A percentile compares a stretch with the other conserved stretches of the same genome.
phyloP scores from a whole-genome alignment of 106 monocot genomes.

The Dioscorea dumetorum region DNA sequence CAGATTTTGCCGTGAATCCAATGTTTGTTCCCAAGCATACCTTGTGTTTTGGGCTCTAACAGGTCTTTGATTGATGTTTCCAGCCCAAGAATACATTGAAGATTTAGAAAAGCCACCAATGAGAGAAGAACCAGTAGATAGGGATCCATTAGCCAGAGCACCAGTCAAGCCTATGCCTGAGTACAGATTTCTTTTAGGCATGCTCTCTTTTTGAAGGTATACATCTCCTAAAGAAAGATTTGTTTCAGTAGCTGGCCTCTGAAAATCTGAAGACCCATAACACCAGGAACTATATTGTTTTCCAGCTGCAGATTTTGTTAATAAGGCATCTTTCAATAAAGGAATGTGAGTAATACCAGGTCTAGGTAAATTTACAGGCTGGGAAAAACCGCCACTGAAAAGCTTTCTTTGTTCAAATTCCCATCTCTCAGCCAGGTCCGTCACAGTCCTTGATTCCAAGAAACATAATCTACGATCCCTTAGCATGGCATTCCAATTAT shows the following conservation, averaged over 20 bases:
- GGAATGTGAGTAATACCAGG: slow-evolving; percentile 6
- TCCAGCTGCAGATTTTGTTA: slow-evolving; percentile 4
- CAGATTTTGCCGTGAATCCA: slow-evolving; percentile 7
- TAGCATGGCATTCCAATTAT: slow-evolving; percentile 75
- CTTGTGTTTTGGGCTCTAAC: slow-evolving; percentile 7
- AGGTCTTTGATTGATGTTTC: slow-evolving; percentile 5
- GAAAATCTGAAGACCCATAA: slow-evolving; percentile 18
- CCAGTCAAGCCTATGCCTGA: slow-evolving; percentile 5
- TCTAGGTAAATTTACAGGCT: slow-evolving; percentile 6
- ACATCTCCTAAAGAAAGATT: slow-evolving; percentile 58
- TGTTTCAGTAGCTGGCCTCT: slow-evolving; percentile 24
- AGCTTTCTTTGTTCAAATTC: slow-evolving; percentile 65
- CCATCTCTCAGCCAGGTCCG: slow-evolving; percentile 74
- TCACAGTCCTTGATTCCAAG: slow-evolving; percentile 31
- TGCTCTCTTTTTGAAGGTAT: slow-evolving; percentile 26
- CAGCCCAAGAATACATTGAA: background rate
- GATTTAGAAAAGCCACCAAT: background rate
- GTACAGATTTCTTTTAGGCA: slow-evolving; percentile 10
- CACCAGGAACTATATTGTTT: slow-evolving; percentile 3
- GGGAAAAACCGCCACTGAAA: slow-evolving; percentile 16
- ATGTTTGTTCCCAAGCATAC: slow-evolving; percentile 7
- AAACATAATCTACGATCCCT: slow-evolving; percentile 58
- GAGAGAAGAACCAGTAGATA: slow-evolving; percentile 9
- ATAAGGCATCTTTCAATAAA: slow-evolving; percentile 1
- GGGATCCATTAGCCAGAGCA: slow-evolving; percentile 1